A percentile compares a stretch with the other conserved stretches of the same genome.
Evolutionary conservation across 805 yeast genomes (phyloP).

Genomic region (Pichia sporocuriosa): DNA sequence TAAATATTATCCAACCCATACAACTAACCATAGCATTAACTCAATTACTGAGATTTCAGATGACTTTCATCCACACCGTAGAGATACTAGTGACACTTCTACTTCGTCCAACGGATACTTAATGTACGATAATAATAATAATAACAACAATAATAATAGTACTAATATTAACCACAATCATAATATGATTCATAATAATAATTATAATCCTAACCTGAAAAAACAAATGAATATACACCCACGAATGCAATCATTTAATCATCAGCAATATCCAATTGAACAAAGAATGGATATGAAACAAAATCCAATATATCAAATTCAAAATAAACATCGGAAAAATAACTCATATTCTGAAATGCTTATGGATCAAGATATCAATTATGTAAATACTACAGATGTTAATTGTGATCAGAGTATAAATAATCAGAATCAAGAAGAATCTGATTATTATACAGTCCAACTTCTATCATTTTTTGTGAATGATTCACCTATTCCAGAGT

Average conservation of each 20-base stretch:
- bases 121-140: conserved; percentile 2
- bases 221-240: neutral
- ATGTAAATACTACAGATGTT: neutral
- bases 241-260: neutral
- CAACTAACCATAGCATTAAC: conserved; percentile 18
- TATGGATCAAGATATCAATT: no score
- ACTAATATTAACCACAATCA: conserved; percentile 1
- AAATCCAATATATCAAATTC: no score
- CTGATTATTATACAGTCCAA: conserved; percentile 33
- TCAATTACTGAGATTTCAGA: conserved; percentile 24
- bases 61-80: conserved; percentile 19
- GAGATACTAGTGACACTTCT: conserved; percentile 26
- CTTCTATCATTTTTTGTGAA: conserved; percentile 48
- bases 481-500: conserved; percentile 34
- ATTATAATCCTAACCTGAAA: neutral
- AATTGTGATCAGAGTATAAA: neutral
- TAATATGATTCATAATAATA: neutral
- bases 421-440: no score
- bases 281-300: no score
- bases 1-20: neutral
- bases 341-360: no score
- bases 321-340: conserved; percentile 19
- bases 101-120: conserved; percentile 20
- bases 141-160: conserved; percentile 3
- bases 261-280: no score